Percentiles rank a stretch among this genome's conserved stretches.
Conservation (phyloP, 2,329 filamentous ascomycete genomes). For the Colletotrichum sp. region DNA sequence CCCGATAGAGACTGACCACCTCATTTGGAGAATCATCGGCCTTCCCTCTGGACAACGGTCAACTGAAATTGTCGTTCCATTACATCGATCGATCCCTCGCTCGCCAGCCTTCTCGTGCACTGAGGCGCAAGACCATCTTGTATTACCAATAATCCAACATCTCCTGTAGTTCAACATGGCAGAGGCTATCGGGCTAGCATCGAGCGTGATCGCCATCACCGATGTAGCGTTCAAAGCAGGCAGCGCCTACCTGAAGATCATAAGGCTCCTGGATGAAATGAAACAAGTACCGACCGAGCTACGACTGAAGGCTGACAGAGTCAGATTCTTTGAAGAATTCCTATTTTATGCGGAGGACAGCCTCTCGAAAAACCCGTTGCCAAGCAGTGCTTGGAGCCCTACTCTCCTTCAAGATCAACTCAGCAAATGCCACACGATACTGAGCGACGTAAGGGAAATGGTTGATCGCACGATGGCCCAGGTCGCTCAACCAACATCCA, state of each 20-base stretch:
- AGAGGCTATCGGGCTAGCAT: neutral
- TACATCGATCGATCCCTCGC: fast-evolving
- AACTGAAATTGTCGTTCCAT: too few species aligned
- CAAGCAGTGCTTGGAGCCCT: neutral
- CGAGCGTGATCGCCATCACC: neutral
- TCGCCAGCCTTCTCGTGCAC: too few species aligned
- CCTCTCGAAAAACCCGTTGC: neutral
- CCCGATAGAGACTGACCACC: neutral
- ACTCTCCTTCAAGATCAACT: neutral
- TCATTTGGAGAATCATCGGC: fast-evolving
- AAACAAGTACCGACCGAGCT: neutral
- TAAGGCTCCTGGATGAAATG: neutral
- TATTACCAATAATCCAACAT: fast-evolving
- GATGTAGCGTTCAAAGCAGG: neutral
- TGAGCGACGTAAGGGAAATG: fast-evolving
- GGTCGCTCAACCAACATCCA: neutral
- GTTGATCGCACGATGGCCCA: neutral
- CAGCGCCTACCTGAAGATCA: neutral
- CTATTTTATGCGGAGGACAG: neutral
- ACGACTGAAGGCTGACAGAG: neutral
- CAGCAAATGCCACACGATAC: fast-evolving
- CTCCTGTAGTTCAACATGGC: fast-evolving
- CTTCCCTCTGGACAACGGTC: too few species aligned
- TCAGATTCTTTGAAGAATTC: neutral
- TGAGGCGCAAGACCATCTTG: fast-evolving